phyloP scores from a whole-genome alignment of 208 protist genomes.

The Jaenimonas drosophilae region DNA sequence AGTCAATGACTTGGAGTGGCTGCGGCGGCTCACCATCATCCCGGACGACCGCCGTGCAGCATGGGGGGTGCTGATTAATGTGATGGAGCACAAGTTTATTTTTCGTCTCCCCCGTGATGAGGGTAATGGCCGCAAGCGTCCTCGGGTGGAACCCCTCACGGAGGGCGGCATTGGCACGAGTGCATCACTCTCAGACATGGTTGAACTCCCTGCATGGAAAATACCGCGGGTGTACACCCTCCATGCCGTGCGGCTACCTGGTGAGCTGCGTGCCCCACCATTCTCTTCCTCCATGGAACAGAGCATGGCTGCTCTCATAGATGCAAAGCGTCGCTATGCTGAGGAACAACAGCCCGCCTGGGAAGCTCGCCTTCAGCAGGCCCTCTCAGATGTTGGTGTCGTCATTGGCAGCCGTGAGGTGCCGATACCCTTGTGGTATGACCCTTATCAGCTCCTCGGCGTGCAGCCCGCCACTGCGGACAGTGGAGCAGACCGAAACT shows the following conservation, averaged over 20 bases:
- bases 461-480: conserved; percentile 18
- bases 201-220: conserved; percentile 34
- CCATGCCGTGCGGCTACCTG: conserved; percentile 34
- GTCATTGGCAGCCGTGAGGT: conserved; percentile 4
- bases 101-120: conserved; percentile 27
- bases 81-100: conserved; percentile 65
- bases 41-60: conserved; percentile 26
- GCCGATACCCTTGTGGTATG: conserved; percentile 63
- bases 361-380: conserved; percentile 13
- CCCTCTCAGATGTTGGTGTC: conserved; percentile 3
- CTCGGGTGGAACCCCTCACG: conserved; percentile 7
- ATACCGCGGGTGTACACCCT: conserved; percentile 45
- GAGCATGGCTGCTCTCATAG: conserved; percentile 38
- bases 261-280: conserved; percentile 49
- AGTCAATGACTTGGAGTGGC: conserved; percentile 45
- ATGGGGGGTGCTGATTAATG: conserved; percentile 37
- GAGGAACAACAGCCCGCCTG: conserved; percentile 37
- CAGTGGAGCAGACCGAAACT: too few relatives aligned
- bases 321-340: conserved; percentile 32
- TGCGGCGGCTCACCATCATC: conserved; percentile 36
- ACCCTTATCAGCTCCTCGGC: conserved; percentile 57
- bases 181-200: conserved; percentile 19
- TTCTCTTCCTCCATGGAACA: conserved; percentile 33
- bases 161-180: background rate
- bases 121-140: conserved; percentile 17